These are phyloP conservation scores for Bipolaris gigantea DNA, from an alignment of 2,329 filamentous ascomycete genomes.

Conservation along the genomic window DNA sequence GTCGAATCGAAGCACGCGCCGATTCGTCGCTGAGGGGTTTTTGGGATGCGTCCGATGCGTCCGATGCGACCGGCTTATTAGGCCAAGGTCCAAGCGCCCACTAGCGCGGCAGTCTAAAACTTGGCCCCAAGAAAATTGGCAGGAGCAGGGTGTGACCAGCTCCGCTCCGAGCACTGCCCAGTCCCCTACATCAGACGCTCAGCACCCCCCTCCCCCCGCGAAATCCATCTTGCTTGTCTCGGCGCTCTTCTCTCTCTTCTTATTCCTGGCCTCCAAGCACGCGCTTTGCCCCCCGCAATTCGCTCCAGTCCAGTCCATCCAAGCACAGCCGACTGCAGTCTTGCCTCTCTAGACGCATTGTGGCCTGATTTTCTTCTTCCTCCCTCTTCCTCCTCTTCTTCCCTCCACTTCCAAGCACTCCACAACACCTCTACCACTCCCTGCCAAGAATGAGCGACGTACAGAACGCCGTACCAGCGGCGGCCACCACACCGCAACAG, in stretches of 20 bases:
- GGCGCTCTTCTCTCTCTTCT: conserved; percentile 12
- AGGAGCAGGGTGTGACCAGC: conserved; percentile 1
- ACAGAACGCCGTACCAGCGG: conserved; percentile 26
- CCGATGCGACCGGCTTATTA: conserved; percentile 1
- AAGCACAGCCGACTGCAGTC: not conserved
- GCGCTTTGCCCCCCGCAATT: conserved; percentile 1
- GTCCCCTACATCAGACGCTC: conserved; percentile 6
- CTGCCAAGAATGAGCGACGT: conserved; percentile 24
- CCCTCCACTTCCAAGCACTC: no score
- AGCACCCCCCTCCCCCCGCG: conserved; percentile 6
- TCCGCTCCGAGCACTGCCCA: conserved; percentile 5
- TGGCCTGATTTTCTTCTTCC: not conserved
- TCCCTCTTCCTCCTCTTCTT: not conserved
- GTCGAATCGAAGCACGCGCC: not conserved
- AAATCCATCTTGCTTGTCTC: conserved; percentile 10
- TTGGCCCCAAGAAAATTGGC: conserved; percentile 7
- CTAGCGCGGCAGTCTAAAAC: conserved; percentile 2
- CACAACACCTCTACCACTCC: not conserved
- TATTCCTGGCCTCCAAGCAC: conserved; percentile 8
- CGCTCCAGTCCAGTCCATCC: not conserved
- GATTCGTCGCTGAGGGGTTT: conserved; percentile 4
- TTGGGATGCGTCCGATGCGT: not conserved
- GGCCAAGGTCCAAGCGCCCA: not conserved
- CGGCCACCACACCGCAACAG: conserved; percentile 34
- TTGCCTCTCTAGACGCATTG: conserved; percentile 1